phyloP scores from a whole-genome alignment of 768 basidiomycete genomes.

The Leucocoprinus sp. region DNA sequence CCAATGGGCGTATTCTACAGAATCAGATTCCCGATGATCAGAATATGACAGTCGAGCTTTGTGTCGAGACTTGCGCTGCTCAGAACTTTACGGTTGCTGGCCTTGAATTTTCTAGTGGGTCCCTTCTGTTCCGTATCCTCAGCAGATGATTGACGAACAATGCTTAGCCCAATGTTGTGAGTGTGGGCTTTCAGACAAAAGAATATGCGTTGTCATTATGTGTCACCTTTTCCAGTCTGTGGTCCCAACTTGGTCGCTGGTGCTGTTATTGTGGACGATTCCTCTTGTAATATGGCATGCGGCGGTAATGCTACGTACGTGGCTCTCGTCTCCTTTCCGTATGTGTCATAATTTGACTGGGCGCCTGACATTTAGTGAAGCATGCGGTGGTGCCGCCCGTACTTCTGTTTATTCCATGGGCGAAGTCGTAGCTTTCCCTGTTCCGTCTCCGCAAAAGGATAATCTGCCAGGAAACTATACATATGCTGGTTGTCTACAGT shows the following conservation, averaged over 20 bases:
- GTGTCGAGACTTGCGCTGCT: constrained; percentile 48
- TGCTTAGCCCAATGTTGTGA: constrained; percentile 36
- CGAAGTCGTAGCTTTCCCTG: constrained; percentile 45
- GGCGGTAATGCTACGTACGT: constrained; percentile 58
- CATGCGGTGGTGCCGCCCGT: constrained; percentile 69
- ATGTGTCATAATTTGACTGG: constrained; percentile 1
- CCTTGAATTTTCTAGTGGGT: constrained; percentile 55
- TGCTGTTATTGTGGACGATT: constrained; percentile 39
- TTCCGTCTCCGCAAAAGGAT: constrained; percentile 48
- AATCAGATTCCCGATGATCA: constrained; percentile 19
- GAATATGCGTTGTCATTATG: neutral
- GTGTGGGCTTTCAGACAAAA: constrained; percentile 12
- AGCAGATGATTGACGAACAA: neutral
- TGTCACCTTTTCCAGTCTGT: constrained; percentile 40
- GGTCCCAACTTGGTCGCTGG: constrained; percentile 58
- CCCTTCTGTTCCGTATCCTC: neutral
- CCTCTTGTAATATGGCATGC: constrained; percentile 68
- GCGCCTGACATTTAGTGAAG: constrained; percentile 32
- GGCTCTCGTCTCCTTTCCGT: neutral
- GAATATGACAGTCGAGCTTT: constrained; percentile 49
- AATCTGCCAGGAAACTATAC: constrained; percentile 54
- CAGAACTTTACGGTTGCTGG: constrained; percentile 61
- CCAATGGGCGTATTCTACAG: constrained; percentile 51
- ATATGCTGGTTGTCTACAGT: constrained; percentile 66
- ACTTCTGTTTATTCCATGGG: constrained; percentile 58